Evolutionary conservation across 139 green algal genomes (phyloP).

Genomic region (Diplosphaera chodatii): DNA sequence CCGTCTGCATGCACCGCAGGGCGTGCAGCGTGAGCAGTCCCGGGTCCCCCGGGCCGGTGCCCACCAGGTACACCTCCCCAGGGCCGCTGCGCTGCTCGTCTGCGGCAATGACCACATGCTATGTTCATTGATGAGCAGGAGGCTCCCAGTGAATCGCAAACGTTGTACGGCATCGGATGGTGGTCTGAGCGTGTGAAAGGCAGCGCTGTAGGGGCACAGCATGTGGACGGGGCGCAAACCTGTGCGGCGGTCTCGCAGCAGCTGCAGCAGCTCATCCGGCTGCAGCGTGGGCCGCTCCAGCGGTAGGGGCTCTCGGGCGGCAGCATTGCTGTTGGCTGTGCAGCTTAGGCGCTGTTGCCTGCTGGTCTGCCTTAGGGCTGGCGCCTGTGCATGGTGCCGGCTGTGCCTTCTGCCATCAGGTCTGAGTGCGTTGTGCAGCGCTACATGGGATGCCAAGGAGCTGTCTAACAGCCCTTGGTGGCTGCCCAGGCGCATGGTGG

Average conservation of each 20-base stretch:
- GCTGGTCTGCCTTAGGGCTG: background rate
- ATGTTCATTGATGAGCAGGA: too few relatives aligned
- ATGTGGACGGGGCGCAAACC: too few relatives aligned
- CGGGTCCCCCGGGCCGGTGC: slow-evolving; percentile 93
- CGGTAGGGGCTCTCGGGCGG: background rate
- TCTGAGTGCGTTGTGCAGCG: too few relatives aligned
- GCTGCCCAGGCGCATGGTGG: background rate
- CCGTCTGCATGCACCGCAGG: slow-evolving; percentile 81
- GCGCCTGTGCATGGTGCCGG: too few relatives aligned
- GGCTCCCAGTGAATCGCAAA: too few relatives aligned
- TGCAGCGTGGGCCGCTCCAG: background rate
- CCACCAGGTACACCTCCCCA: slow-evolving; percentile 85
- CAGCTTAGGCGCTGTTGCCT: background rate
- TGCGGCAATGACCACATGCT: too few relatives aligned
- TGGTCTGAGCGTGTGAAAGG: too few relatives aligned
- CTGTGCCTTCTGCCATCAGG: too few relatives aligned
- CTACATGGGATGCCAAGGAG: too few relatives aligned
- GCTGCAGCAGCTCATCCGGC: background rate
- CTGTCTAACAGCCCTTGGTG: background rate
- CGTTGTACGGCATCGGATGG: too few relatives aligned
- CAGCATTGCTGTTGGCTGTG: background rate
- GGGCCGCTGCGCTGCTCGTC: slow-evolving; percentile 5
- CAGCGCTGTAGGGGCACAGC: background rate
- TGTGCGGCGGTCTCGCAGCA: background rate
- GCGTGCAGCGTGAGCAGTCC: slow-evolving; percentile 87